Percentiles rank a stretch among this genome's conserved stretches.
Evolutionary conservation across 2,329 filamentous ascomycete genomes (phyloP).

Genomic region (Neurospora sp.): DNA sequence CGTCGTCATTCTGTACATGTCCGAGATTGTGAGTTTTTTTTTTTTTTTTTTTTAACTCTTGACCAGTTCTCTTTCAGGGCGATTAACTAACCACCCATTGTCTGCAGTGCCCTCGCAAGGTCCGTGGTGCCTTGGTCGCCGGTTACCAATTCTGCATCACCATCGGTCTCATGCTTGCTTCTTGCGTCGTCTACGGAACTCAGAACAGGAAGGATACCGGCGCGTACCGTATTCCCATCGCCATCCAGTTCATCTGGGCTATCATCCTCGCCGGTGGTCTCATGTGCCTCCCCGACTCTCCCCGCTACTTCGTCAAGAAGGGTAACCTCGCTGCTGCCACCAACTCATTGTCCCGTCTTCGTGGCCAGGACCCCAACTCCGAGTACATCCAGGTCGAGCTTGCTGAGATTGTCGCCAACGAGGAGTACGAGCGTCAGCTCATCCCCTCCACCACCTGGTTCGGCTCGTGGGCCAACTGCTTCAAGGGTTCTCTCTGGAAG

Average conservation of each 20-base stretch:
- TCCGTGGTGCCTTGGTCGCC: slow-evolving; percentile 32
- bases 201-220: slow-evolving; percentile 51
- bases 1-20: slow-evolving; percentile 81
- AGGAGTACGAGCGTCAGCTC: slow-evolving; percentile 69
- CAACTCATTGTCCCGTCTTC: slow-evolving; percentile 53
- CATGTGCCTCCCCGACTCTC: slow-evolving; percentile 72
- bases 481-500: slow-evolving; percentile 52
- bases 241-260: slow-evolving; percentile 72
- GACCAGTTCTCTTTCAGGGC: background rate
- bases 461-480: slow-evolving; percentile 59
- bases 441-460: slow-evolving; percentile 58
- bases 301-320: slow-evolving; percentile 76
- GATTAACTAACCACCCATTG: background rate
- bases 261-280: slow-evolving; percentile 64
- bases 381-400: slow-evolving; percentile 71
- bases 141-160: slow-evolving; percentile 25
- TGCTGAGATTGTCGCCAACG: slow-evolving; percentile 79
- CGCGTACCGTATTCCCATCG: slow-evolving; percentile 74
- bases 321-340: slow-evolving; percentile 58
- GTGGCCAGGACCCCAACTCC: slow-evolving; percentile 63
- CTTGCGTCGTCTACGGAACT: slow-evolving; percentile 64
- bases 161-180: slow-evolving; percentile 60
- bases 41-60: slow-evolving; percentile 5
- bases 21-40: slow-evolving; percentile 51
- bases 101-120: slow-evolving; percentile 49